Evolutionary conservation across 164 flowering plant species (phyloP).

Genomic region (Nymphaea thermarum): DNA sequence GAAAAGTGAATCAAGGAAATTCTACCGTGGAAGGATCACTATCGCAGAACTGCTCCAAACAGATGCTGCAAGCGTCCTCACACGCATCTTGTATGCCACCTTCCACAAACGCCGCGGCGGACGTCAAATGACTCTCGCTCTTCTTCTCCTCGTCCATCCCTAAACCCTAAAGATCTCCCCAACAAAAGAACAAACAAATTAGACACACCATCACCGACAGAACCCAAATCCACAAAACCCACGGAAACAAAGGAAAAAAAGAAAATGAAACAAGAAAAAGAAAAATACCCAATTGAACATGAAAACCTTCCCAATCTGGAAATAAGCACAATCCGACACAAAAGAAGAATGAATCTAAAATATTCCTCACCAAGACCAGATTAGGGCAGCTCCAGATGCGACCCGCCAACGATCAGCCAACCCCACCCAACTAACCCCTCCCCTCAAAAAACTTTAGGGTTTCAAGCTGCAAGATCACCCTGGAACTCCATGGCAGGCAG

Average conservation of each 20-base stretch:
- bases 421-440: not conserved
- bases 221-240: not conserved
- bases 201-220: not conserved
- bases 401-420: not conserved
- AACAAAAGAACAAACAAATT: not conserved
- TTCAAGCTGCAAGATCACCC: not conserved
- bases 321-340: not conserved
- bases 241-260: not conserved
- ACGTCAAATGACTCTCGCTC: conserved; percentile 50
- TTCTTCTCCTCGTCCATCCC: conserved; percentile 44
- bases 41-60: conserved; percentile 78
- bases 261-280: not conserved
- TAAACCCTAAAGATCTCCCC: conserved; percentile 13
- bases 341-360: not conserved
- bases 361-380: not conserved
- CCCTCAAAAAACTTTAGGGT: not conserved
- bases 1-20: not conserved
- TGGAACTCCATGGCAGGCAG: not conserved
- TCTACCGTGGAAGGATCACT: conserved; percentile 83
- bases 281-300: not conserved
- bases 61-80: conserved; percentile 98
- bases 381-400: not conserved
- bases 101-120: conserved; percentile 94
- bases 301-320: not conserved
- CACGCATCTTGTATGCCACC: conserved; percentile 97